These are phyloP conservation scores for Suillus spraguei DNA, from an alignment of 768 basidiomycete species.

Conservation along the genomic window DNA sequence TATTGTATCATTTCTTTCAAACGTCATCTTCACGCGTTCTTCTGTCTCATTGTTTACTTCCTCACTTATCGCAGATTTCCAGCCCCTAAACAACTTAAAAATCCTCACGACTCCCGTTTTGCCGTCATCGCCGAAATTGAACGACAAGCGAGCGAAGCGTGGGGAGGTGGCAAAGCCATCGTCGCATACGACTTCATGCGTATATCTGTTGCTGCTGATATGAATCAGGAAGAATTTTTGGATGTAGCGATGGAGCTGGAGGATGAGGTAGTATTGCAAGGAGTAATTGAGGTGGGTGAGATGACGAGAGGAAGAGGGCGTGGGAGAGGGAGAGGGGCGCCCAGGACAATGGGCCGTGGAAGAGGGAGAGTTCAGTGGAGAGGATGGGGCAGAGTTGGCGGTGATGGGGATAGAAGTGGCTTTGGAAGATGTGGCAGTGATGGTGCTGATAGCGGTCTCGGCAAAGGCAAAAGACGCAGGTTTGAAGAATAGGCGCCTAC, in stretches of 20 bases:
- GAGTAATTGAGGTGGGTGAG: not conserved
- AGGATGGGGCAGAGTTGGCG: constrained; percentile 54
- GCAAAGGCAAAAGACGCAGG: not conserved
- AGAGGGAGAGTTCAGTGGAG: constrained; percentile 5
- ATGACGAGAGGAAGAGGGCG: not conserved
- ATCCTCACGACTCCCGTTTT: constrained; percentile 34
- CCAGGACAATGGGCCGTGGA: constrained; percentile 1
- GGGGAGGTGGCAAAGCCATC: constrained; percentile 49
- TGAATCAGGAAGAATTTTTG: constrained; percentile 2
- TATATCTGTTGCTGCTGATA: constrained; percentile 38
- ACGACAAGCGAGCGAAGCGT: constrained; percentile 61
- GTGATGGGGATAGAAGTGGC: constrained; percentile 17
- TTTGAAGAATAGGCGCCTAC: not conserved
- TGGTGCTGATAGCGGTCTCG: not conserved
- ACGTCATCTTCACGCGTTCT: constrained; percentile 8
- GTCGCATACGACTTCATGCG: constrained; percentile 64
- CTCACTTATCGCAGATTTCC: constrained; percentile 46
- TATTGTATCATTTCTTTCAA: not conserved
- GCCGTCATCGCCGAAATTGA: constrained; percentile 63
- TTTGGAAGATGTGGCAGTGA: not conserved
- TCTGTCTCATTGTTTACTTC: not conserved
- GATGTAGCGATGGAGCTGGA: not conserved
- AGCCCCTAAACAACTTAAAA: constrained; percentile 42
- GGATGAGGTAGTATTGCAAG: not conserved
- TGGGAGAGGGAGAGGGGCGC: constrained; percentile 5